A percentile compares a stretch with the other conserved stretches of the same genome.
Evolutionary conservation across 2,329 filamentous ascomycete genomes (phyloP).

Genomic region (Trichoderma atrobrunneum): DNA sequence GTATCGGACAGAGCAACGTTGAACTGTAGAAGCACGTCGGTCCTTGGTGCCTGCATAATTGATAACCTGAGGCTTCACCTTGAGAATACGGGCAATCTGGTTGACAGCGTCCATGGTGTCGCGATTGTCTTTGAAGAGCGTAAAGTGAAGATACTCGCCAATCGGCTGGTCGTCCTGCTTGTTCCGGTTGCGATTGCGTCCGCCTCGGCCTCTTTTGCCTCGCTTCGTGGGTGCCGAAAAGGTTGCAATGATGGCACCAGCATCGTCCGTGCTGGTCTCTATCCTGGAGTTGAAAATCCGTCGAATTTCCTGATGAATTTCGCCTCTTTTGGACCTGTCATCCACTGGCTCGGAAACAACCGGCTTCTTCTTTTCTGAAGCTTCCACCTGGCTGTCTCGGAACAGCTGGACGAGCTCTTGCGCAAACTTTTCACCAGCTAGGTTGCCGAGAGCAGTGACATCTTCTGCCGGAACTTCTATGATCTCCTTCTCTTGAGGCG

Average conservation of each 20-base stretch:
- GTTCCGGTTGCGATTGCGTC: slow-evolving; percentile 26
- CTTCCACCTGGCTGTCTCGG: slow-evolving; percentile 34
- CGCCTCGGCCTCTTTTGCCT: slow-evolving; percentile 29
- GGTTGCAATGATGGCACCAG: slow-evolving; percentile 62
- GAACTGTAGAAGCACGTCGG: slow-evolving; percentile 78
- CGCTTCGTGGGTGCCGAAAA: slow-evolving; percentile 52
- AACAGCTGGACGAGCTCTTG: slow-evolving; percentile 43
- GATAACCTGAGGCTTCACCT: slow-evolving; percentile 72
- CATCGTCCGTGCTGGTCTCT: slow-evolving; percentile 65
- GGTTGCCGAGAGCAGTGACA: slow-evolving; percentile 35
- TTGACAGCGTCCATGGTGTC: slow-evolving; percentile 90
- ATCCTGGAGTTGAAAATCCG: slow-evolving; percentile 76
- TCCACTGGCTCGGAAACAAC: slow-evolving; percentile 42
- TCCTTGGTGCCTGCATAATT: slow-evolving; percentile 84
- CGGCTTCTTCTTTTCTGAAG: slow-evolving; percentile 30
- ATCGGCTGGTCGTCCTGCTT: slow-evolving; percentile 34
- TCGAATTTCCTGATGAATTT: slow-evolving; percentile 63
- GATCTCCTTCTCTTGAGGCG: slow-evolving; percentile 20
- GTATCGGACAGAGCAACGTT: slow-evolving; percentile 67
- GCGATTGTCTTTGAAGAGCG: slow-evolving; percentile 93
- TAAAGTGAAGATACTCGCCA: slow-evolving; percentile 79
- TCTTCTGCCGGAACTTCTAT: slow-evolving; percentile 34
- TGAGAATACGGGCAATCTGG: slow-evolving; percentile 71
- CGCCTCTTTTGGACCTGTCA: slow-evolving; percentile 45
- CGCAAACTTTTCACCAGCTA: slow-evolving; percentile 41